These are phyloP conservation scores for Capsicum chinense DNA, from an alignment of 257 asterid genomes.

Conservation along the genomic window DNA sequence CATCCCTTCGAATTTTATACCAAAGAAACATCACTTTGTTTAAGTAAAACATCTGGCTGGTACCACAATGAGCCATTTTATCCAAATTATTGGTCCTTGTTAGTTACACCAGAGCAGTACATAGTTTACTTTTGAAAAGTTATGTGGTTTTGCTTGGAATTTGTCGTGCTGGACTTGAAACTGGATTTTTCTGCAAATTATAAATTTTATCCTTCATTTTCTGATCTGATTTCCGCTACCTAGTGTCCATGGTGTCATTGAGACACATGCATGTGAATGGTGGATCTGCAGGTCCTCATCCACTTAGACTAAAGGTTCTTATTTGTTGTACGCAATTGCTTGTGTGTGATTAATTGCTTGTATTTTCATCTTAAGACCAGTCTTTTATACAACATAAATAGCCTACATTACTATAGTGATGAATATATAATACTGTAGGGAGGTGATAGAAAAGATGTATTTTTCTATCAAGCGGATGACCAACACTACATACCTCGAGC, in stretches of 20 bases:
- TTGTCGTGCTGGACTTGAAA: slow-evolving; percentile 16
- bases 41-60: neutral
- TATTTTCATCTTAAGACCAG: neutral
- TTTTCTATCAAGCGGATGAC: slow-evolving; percentile 99
- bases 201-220: slow-evolving; percentile 9
- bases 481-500: slow-evolving; percentile 98
- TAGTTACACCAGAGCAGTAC: neutral
- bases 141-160: neutral
- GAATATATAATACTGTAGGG: slow-evolving; percentile 61
- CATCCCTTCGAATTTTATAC: neutral
- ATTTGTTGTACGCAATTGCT: neutral
- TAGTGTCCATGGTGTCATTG: neutral
- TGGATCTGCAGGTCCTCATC: neutral
- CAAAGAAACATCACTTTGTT: neutral
- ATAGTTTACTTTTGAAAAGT: neutral
- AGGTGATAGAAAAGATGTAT: slow-evolving; percentile 97
- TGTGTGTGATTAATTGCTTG: neutral
- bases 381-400: neutral
- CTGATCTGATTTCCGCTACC: neutral
- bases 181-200: neutral
- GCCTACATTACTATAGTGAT: neutral
- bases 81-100: neutral
- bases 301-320: neutral
- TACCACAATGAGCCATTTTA: neutral
- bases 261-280: neutral